These are phyloP conservation scores for Quercus ilex DNA, from an alignment of 306 rosid genomes.

Conservation along the genomic window DNA sequence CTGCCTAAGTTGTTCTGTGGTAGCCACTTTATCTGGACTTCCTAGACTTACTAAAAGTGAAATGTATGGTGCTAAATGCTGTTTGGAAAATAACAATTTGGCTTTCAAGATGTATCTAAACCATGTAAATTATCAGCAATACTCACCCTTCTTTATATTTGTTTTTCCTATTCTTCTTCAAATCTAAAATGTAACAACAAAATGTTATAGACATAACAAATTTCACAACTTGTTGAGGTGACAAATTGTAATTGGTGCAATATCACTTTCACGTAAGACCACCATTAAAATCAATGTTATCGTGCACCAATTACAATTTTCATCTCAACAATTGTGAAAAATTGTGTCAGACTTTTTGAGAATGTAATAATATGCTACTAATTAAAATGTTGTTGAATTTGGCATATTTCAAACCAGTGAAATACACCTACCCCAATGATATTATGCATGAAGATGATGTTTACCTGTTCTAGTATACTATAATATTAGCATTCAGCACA, in stretches of 20 bases:
- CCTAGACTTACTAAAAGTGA: not conserved
- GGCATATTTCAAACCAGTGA: not conserved
- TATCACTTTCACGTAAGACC: no score
- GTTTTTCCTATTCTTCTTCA: not conserved
- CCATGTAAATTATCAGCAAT: slow-evolving; percentile 2
- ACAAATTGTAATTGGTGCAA: no score
- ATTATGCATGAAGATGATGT: not conserved
- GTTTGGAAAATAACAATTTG: slow-evolving; percentile 14
- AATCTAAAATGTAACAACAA: not conserved
- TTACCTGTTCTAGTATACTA: not conserved
- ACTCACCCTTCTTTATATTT: not conserved
- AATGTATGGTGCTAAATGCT: slow-evolving; percentile 8
- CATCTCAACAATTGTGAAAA: no score
- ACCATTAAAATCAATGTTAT: no score
- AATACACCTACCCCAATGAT: not conserved
- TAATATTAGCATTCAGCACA: no score
- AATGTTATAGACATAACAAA: no score
- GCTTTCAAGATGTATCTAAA: slow-evolving; percentile 14
- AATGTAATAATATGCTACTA: no score
- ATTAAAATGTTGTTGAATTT: not conserved
- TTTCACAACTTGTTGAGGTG: no score
- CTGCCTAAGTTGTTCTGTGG: not conserved
- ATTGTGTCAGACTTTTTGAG: no score
- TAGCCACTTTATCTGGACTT: not conserved
- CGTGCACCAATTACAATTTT: no score